These are phyloP conservation scores for Plantago major DNA, from an alignment of 257 asterid genomes.

Conservation along the genomic window DNA sequence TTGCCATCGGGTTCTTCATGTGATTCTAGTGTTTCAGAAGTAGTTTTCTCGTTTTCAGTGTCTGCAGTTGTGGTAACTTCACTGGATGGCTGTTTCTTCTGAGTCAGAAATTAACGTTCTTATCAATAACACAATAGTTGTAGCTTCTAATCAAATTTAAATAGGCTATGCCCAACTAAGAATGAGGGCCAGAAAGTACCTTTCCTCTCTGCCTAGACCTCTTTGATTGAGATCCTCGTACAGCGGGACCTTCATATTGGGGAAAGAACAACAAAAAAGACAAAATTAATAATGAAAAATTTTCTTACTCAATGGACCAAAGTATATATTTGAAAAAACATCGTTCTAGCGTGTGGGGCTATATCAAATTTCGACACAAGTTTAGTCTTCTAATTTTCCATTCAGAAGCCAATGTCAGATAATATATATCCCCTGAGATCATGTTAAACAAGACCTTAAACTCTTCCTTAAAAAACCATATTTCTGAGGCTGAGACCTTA, in stretches of 20 bases:
- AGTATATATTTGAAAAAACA: background rate
- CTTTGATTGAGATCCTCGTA: constrained; percentile 66
- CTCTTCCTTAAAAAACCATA: too few relatives aligned
- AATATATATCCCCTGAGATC: background rate
- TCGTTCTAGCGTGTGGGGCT: background rate
- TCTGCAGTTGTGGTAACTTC: constrained; percentile 41
- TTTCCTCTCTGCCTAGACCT: constrained; percentile 55
- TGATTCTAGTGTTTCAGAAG: constrained; percentile 40
- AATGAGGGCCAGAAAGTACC: constrained; percentile 38
- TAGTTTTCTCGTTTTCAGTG: constrained; percentile 36
- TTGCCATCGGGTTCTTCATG: constrained; percentile 43
- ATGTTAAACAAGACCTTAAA: background rate
- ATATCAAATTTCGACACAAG: constrained; percentile 6
- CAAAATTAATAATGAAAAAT: constrained; percentile 5
- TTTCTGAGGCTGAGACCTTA: too few relatives aligned
- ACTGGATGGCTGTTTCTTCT: constrained; percentile 46
- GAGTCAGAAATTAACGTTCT: constrained; percentile 35
- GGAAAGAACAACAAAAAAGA: constrained; percentile 8
- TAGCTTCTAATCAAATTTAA: constrained; percentile 7
- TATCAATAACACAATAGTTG: constrained; percentile 25
- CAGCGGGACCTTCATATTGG: constrained; percentile 45
- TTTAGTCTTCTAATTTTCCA: constrained; percentile 1
- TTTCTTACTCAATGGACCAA: constrained; percentile 9
- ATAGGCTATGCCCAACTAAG: constrained; percentile 10
- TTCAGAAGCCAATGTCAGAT: too few relatives aligned